Evolutionary conservation across 1,139 yeast species (phyloP).

Genomic region (Candida frijolesensis): DNA sequence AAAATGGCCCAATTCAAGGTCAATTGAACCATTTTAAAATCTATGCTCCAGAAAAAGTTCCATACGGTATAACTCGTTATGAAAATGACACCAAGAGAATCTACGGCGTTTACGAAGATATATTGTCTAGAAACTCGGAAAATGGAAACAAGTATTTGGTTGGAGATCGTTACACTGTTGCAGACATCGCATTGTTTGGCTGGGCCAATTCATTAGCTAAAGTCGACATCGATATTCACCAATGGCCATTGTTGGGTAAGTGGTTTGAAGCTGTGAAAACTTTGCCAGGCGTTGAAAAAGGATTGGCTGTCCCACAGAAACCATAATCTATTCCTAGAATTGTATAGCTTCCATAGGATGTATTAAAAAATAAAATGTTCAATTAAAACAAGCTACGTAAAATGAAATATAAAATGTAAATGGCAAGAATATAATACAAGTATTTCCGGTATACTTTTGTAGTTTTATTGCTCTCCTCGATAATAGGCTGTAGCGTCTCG

Average conservation of each 20-base stretch:
- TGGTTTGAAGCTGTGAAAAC: conserved; percentile 46
- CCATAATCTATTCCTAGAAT: conserved; percentile 23
- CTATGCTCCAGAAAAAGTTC: conserved; percentile 50
- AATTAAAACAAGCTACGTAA: not conserved
- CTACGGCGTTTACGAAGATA: conserved; percentile 53
- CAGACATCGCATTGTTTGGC: conserved; percentile 51
- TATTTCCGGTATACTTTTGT: not conserved
- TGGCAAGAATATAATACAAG: not conserved
- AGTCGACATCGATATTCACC: conserved; percentile 37
- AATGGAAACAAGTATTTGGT: conserved; percentile 39
- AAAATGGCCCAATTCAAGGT: conserved; percentile 64
- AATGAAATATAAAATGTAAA: not conserved
- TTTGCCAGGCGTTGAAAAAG: conserved; percentile 41
- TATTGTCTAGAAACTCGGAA: conserved; percentile 36
- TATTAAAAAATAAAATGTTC: conserved; percentile 18
- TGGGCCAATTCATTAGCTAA: conserved; percentile 28
- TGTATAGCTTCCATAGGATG: not conserved
- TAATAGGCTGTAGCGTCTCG: not conserved
- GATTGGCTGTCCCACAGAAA: conserved; percentile 18
- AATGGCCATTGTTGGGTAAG: conserved; percentile 44
- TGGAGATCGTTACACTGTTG: conserved; percentile 56
- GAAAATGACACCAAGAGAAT: conserved; percentile 52
- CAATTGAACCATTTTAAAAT: conserved; percentile 51
- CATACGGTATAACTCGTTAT: conserved; percentile 56
- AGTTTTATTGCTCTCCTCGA: not conserved